Percentiles rank a stretch among this genome's conserved stretches.
phyloP scores from a whole-genome alignment of 176 grass and related monocot species.

The Oryza rufipogon region DNA sequence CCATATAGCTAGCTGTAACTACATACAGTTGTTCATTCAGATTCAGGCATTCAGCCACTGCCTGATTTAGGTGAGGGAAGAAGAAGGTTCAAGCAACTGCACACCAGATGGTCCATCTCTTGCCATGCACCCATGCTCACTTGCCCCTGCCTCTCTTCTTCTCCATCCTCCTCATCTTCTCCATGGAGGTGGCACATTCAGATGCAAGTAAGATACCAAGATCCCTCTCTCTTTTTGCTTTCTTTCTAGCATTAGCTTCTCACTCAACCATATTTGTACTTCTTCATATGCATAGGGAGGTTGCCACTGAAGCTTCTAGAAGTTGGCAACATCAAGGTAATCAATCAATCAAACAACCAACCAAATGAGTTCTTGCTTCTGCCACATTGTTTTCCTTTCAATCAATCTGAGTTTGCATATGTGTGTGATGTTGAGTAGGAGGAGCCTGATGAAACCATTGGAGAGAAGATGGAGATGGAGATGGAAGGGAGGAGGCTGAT shows the following conservation, averaged over 20 bases:
- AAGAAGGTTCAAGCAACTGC: background rate
- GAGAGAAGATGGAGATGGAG: constrained; percentile 38
- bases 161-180: constrained; percentile 30
- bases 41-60: background rate
- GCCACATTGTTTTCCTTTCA: background rate
- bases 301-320: constrained; percentile 15
- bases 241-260: background rate
- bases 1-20: background rate
- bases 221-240: background rate
- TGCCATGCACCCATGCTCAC: constrained; percentile 37
- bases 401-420: background rate
- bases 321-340: constrained; percentile 22
- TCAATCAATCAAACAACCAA: background rate
- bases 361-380: background rate
- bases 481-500: constrained; percentile 55
- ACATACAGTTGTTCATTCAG: background rate
- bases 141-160: constrained; percentile 40
- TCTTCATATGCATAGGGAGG: background rate
- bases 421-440: background rate
- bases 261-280: background rate
- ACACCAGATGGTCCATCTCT: constrained; percentile 46
- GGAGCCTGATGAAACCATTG: background rate
- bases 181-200: constrained; percentile 28
- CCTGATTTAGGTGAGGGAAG: constrained; percentile 6
- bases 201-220: constrained; percentile 39